Conservation (phyloP, 2,329 filamentous ascomycete species). For the Cryphonectria japonica region DNA sequence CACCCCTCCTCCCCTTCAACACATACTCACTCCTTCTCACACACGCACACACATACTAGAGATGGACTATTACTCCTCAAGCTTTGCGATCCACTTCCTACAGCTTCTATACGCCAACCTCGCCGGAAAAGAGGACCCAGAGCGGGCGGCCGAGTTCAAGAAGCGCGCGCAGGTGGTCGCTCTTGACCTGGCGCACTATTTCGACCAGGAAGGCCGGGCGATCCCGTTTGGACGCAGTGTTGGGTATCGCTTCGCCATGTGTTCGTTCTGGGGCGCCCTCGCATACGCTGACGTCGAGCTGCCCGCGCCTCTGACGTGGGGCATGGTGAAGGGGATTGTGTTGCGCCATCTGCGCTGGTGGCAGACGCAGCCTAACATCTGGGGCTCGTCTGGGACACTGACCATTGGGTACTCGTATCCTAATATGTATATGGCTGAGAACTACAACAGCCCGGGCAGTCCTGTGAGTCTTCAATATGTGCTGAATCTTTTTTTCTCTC, state of each 20-base stretch:
- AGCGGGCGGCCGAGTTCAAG: constrained; percentile 70
- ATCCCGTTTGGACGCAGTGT: constrained; percentile 80
- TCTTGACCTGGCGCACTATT: constrained; percentile 75
- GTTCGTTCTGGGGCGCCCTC: constrained; percentile 79
- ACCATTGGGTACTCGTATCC: constrained; percentile 79
- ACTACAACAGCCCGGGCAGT: constrained; percentile 78
- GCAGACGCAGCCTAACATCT: constrained; percentile 75
- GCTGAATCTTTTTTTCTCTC: background rate
- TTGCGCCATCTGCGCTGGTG: constrained; percentile 78
- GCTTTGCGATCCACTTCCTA: constrained; percentile 80
- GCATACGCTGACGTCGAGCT: constrained; percentile 77
- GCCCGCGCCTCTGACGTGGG: constrained; percentile 74
- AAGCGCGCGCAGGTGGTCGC: constrained; percentile 69
- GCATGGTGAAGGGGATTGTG: constrained; percentile 76
- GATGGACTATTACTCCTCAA: constrained; percentile 85
- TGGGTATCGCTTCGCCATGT: constrained; percentile 83
- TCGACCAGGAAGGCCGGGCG: constrained; percentile 70
- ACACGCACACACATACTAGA: constrained; percentile 44
- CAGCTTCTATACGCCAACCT: constrained; percentile 78
- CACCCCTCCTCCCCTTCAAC: no score
- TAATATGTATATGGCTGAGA: constrained; percentile 78
- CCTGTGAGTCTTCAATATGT: constrained; percentile 46
- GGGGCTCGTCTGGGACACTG: constrained; percentile 74
- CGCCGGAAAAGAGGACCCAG: constrained; percentile 67
- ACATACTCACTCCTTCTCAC: constrained; percentile 3